Base-by-base conservation (phyloP, 2,329 filamentous ascomycete species). In the Colletotrichum eleusines region DNA sequence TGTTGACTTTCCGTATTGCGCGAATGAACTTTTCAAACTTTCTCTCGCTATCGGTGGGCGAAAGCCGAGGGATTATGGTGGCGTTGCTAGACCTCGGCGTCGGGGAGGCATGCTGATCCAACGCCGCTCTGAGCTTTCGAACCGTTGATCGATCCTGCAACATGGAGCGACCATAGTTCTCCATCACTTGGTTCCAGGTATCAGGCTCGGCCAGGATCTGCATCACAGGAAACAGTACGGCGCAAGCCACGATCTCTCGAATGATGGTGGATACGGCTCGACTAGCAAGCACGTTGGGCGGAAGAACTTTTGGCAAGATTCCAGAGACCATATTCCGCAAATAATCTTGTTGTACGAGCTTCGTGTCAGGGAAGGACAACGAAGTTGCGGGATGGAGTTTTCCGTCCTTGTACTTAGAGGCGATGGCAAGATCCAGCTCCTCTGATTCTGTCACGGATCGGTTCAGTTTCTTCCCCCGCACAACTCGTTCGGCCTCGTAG, bases 181-280 rank as follows among this genome's bases (percentile, higher is more conserved):
- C 95, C 87, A 98, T 94, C 71, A 97, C 81, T 80, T 98, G 95
- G 77, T 99, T 98, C 95, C 95, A 99, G 11, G 92, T 97, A 82
- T 99, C 97, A 1, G 97, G 95, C 75, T 99, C 95, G 6, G 93
- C 89, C 23, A 99, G 84, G 72, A 94, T 84, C 76, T 92, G 90
- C 78, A 98, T 86, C 28, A 97, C 84, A 0, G 96, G 96, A 51
- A 90, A 91, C 46, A 99, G 84, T 48, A 99, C 91, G n/a, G 94
- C 94, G 80, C 96, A 98, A 28, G 94, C 87, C n/a, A 98, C 89
- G 72, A 99, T 91, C 82, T 99, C 97, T 75, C 93, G 91, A 71
- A 98, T 88, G 64, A 99, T 84, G 44, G 91, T 92, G 40, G 89
- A 89, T 9, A 98, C 95, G 51, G 93, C 90, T 72, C 93, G 88